phyloP scores from a whole-genome alignment of 768 basidiomycete species.

The Boletellus ananiceps region DNA sequence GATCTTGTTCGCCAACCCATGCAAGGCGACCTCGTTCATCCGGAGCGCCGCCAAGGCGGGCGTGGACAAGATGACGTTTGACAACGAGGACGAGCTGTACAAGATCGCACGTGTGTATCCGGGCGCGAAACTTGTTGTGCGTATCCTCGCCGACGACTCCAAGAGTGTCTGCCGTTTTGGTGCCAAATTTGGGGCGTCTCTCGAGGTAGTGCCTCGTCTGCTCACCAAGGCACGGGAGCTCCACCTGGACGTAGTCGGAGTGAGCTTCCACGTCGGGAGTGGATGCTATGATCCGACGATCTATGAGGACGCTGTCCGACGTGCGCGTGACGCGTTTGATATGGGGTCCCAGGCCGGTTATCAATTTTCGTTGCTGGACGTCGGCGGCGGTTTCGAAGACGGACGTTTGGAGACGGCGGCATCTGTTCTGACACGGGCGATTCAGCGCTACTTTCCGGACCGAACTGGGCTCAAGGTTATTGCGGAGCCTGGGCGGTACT shows the following conservation, averaged over 20 bases:
- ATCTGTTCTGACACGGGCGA: slow-evolving; percentile 58
- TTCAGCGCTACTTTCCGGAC: slow-evolving; percentile 78
- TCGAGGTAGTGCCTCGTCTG: slow-evolving; percentile 73
- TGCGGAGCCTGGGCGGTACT: slow-evolving; percentile 94
- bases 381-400: slow-evolving; percentile 96
- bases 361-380: slow-evolving; percentile 78
- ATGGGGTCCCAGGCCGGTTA: slow-evolving; percentile 83
- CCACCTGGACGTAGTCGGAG: slow-evolving; percentile 81
- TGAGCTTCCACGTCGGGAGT: slow-evolving; percentile 97
- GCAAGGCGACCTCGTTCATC: slow-evolving; percentile 94
- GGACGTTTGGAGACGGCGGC: slow-evolving; percentile 80
- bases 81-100: slow-evolving; percentile 93
- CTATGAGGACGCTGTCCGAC: slow-evolving; percentile 84
- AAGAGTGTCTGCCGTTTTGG: slow-evolving; percentile 92
- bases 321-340: slow-evolving; percentile 80
- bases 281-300: slow-evolving; percentile 92
- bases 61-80: slow-evolving; percentile 96
- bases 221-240: slow-evolving; percentile 77
- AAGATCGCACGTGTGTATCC: slow-evolving; percentile 85
- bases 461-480: slow-evolving; percentile 69
- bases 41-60: slow-evolving; percentile 74
- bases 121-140: slow-evolving; percentile 78
- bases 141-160: slow-evolving; percentile 97
- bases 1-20: slow-evolving; percentile 98
- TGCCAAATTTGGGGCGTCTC: slow-evolving; percentile 93